Evolutionary conservation across 1,284 basidiomycete genomes (phyloP).

Genomic region (Phylloporus sp.): DNA sequence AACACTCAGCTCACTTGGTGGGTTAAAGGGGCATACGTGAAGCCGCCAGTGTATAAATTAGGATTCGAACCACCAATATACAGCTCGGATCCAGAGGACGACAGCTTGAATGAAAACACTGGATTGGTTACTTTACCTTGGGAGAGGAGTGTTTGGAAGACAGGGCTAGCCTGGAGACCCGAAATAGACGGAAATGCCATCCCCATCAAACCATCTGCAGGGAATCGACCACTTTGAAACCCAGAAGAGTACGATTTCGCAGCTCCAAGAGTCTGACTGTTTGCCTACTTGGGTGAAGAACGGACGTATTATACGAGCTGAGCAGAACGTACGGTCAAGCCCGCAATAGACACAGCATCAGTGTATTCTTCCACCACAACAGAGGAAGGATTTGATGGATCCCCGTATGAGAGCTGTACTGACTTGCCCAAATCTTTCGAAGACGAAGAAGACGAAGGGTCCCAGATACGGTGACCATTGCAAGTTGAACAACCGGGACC

Average conservation of each 20-base stretch:
- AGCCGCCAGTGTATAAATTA: conserved; percentile 16
- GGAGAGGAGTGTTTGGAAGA: conserved; percentile 30
- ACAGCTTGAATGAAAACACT: conserved; percentile 46
- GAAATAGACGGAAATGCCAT: conserved; percentile 36
- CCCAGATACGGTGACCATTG: neutral
- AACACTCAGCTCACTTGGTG: conserved; percentile 20
- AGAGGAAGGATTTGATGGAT: too few relatives aligned
- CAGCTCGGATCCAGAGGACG: conserved; percentile 34
- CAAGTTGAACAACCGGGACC: neutral
- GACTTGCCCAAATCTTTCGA: neutral
- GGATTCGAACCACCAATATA: conserved; percentile 41
- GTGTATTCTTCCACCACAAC: neutral
- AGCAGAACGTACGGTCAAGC: conserved; percentile 21
- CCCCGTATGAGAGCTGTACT: neutral
- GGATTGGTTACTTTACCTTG: conserved; percentile 26
- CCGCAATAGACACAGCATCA: neutral
- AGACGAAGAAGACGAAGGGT: neutral
- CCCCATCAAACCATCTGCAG: conserved; percentile 39
- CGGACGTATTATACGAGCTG: neutral
- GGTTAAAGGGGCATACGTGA: conserved; percentile 33
- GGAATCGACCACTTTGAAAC: conserved; percentile 20
- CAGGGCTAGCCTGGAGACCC: conserved; percentile 16
- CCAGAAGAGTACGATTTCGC: conserved; percentile 30
- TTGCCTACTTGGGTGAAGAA: conserved; percentile 24
- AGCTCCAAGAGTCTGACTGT: conserved; percentile 35